phyloP scores from a whole-genome alignment of 345 rosid species.

The Lenwebbia sp. region DNA sequence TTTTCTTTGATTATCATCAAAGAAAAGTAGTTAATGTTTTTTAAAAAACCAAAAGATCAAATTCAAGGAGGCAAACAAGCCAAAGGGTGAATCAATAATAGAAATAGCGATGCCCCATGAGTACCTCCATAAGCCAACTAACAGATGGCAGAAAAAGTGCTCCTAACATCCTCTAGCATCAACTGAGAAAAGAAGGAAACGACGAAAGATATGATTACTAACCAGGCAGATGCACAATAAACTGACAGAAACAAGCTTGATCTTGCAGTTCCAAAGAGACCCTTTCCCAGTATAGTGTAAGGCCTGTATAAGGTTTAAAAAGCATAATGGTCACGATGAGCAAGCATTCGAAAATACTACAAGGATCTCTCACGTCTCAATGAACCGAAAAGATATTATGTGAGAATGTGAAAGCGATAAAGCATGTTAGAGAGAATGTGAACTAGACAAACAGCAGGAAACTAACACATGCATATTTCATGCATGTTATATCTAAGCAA shows the following conservation, averaged over 20 bases:
- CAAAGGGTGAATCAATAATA: not conserved
- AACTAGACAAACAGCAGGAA: not conserved
- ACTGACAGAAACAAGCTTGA: slow-evolving; percentile 87
- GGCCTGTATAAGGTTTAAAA: slow-evolving; percentile 43
- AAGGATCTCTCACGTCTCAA: not conserved
- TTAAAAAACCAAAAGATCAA: not conserved
- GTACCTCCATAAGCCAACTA: not conserved
- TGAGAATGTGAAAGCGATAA: not conserved
- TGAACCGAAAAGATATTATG: not conserved
- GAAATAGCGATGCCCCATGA: not conserved
- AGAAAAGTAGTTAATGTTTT: not conserved
- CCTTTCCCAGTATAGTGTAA: slow-evolving; percentile 52
- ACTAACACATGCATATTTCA: not conserved
- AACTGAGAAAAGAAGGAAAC: not conserved
- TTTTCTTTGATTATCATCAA: not conserved
- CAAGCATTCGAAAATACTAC: not conserved
- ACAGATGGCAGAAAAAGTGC: not conserved
- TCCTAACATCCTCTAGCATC: not conserved
- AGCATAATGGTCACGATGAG: not conserved
- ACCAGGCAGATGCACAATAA: slow-evolving; percentile 96
- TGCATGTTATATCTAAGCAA: not conserved
- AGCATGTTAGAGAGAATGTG: not conserved
- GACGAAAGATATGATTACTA: not conserved
- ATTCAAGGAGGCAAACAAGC: not conserved
- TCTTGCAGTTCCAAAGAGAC: slow-evolving; percentile 82